Base-by-base conservation (phyloP, 257 asterid species). In the Solanum rostratum region DNA sequence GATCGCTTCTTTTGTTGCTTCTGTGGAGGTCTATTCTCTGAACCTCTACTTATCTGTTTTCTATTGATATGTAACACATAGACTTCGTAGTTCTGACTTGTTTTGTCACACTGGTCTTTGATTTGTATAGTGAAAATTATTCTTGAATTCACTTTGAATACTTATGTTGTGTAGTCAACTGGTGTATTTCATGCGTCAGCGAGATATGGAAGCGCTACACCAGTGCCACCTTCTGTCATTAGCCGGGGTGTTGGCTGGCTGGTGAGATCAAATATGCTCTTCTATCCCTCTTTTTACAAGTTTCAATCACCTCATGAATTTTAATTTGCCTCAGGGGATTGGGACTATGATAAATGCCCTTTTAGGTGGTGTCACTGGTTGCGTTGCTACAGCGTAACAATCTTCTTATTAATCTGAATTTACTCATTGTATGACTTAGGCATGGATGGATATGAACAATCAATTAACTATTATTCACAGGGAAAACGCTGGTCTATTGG, bases 221-320 rank as follows among this genome's bases (percentile, higher is more conserved):
- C 97, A 11, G 92, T 93, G 52, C 97, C 99, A 45, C 97, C 99
- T 82, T 92, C 98, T 46, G 92, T 95, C 24, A 86, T 94, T 71
- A 86, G 99, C 73, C 95, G 99, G 15, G 97, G 97, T 7, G 87
- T 93, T 10, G 97, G 95, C 55, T 95, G 99, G 99, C 90, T 95
- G 91, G 99, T 94, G 79, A 76, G 88, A 81, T 8, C 22, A 30
- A 59, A 50, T 62, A 19, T 79, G 57, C 24, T 65, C 24, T 80
- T 85, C 55, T 45, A 43, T 50, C 11, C 15, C 43, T 10, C 0
- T 24, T 37, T 22, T 63, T 29, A 84, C 59, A 20, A 57, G 27
- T 68, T 29, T 69, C 24, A 37, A 18, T 50, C 29, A 16, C n/a
- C 73, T 83, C n/a, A 4, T 50, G 29, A 19, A 71, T 24, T 18